Evolutionary conservation across 169 alveolate genomes (phyloP).

Genomic region (Eimeria necatrix): DNA sequence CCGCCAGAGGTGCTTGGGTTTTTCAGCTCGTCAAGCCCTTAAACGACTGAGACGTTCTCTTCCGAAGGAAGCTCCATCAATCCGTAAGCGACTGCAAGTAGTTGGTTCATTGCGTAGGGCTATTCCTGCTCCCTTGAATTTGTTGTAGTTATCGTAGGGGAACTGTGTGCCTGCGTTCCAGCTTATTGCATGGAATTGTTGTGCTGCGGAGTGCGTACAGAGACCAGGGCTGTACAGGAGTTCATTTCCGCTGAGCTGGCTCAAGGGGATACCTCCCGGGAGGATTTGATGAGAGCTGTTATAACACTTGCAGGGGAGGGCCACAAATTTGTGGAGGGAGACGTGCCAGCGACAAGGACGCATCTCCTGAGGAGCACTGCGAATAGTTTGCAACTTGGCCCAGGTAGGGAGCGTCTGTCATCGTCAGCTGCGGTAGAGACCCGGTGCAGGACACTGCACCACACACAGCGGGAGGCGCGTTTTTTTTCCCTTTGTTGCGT

Average conservation of each 20-base stretch:
- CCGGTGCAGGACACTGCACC: not conserved
- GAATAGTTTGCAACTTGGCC: not conserved
- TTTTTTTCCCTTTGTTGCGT: not conserved
- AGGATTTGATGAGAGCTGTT: constrained; percentile 43
- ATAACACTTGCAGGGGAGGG: constrained; percentile 24
- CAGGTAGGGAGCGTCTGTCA: not conserved
- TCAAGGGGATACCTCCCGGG: not conserved
- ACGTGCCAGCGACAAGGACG: constrained; percentile 51
- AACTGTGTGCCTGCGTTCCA: not conserved
- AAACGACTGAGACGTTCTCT: not conserved
- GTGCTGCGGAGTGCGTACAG: constrained; percentile 13
- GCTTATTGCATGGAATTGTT: not conserved
- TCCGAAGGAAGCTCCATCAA: not conserved
- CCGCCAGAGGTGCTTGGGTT: too few species aligned
- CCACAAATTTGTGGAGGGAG: not conserved
- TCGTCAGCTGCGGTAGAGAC: not conserved
- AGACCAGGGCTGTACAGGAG: not conserved
- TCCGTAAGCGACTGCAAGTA: not conserved
- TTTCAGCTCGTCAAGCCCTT: not conserved
- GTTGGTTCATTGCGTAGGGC: not conserved
- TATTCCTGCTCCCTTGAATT: not conserved
- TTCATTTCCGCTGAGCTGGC: not conserved
- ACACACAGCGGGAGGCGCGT: not conserved
- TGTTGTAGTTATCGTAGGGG: not conserved
- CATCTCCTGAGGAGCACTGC: constrained; percentile 33